Evolutionary conservation across 2,329 filamentous ascomycete genomes (phyloP).

Genomic region (Calycina marina): DNA sequence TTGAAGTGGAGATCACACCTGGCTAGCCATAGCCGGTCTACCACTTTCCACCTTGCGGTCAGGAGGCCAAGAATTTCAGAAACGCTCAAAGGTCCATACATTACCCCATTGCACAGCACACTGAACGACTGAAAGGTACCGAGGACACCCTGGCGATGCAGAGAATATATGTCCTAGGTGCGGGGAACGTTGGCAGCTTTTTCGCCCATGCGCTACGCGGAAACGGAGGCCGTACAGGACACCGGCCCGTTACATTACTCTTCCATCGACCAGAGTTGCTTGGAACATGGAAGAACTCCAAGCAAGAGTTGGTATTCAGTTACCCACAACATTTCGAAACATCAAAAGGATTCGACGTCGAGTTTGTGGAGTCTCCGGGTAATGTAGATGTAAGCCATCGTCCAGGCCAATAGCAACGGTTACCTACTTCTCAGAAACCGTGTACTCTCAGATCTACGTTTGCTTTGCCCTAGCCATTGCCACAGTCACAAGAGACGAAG

Average conservation of each 20-base stretch:
- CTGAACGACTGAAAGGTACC: too few species aligned
- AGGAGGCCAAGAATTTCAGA: too few species aligned
- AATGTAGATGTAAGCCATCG: slow-evolving; percentile 12
- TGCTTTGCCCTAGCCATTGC: not conserved
- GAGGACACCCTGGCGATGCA: too few species aligned
- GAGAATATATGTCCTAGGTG: slow-evolving; percentile 60
- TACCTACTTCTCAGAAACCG: not conserved
- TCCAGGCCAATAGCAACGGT: not conserved
- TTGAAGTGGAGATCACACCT: too few species aligned
- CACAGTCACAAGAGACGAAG: not conserved
- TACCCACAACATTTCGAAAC: too few species aligned
- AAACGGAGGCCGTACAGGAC: slow-evolving; percentile 36
- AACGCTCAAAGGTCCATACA: too few species aligned
- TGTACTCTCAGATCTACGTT: not conserved
- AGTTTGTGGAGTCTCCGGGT: slow-evolving; percentile 10
- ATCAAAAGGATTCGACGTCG: too few species aligned
- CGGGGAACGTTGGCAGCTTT: slow-evolving; percentile 69
- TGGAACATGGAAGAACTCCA: slow-evolving; percentile 28
- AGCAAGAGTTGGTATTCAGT: slow-evolving; percentile 10
- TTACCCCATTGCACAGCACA: too few species aligned
- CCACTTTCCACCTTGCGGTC: too few species aligned
- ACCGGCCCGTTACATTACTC: slow-evolving; percentile 72
- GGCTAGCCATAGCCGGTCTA: too few species aligned
- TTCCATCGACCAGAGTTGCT: slow-evolving; percentile 45
- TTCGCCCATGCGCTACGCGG: slow-evolving; percentile 57